Base-by-base conservation (phyloP, 176 grass and related monocot species). In the Elaeis guineensis region DNA sequence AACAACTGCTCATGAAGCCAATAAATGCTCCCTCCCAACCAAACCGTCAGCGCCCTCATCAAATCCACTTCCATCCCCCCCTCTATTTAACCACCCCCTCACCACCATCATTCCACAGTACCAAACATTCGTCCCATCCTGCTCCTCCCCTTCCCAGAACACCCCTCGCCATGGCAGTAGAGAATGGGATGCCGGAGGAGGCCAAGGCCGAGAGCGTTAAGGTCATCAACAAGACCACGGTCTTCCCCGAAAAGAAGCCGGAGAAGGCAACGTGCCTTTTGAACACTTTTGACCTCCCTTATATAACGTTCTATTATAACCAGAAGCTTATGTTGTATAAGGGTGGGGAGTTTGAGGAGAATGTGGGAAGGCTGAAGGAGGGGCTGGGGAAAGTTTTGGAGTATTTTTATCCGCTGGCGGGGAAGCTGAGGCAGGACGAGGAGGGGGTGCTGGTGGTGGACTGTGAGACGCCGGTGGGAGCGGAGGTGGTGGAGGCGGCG, bases 301-400 rank as follows among this genome's bases (percentile, higher is more conserved):
- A 98, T 84, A 89, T 98, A 61, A 98, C 93, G 28, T 98, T 98
- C 87, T 98, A 98, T 76, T 98, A 98, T 72, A 98, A 98, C 84
- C 93, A 98, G 69, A 98, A 98, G 75, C 79, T 98, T 11, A 69
- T 98, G 18, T 75, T 98, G 11, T 98, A 98, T 81, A 83, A 86
- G 72, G 76, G 65, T 24, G 77, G 29, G 48, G 52, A 57, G 32
- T 97, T 98, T 73, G 82, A 51, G 15, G 87, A 88, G 29, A 71
- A 55, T 14, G 74, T 82, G 49, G 78, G 63, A 0, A 80, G 77
- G 61, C 69, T 98, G 26, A 73, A 86, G 58, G 70, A 74, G 20
- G 73, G 78, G 0, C 75, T 97, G 72, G 79, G 72, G 17, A 81
- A 79, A 50, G 87, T 87, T 3, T 77, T 97, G 49, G 83, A 72